These are phyloP conservation scores for Cyberlindnera saturnus DNA, from an alignment of 805 yeast species.

Conservation along the genomic window DNA sequence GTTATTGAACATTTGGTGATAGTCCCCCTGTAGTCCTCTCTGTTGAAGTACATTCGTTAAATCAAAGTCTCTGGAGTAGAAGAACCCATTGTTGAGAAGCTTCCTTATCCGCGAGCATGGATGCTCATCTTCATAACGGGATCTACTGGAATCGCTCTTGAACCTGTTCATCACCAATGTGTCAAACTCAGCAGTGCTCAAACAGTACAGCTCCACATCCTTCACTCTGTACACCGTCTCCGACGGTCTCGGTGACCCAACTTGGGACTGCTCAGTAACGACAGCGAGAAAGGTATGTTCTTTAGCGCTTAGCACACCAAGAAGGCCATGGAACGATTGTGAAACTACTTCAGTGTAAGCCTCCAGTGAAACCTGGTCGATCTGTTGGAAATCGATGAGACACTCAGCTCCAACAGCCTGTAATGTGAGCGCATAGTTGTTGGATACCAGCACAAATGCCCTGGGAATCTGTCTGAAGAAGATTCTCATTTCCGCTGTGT, in stretches of 20 bases:
- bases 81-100: constrained; percentile 77
- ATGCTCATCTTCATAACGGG: constrained; percentile 44
- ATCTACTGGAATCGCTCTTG: constrained; percentile 19
- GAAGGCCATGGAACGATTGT: constrained; percentile 43
- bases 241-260: constrained; percentile 52
- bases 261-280: constrained; percentile 45
- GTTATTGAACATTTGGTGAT: constrained; percentile 34
- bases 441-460: constrained; percentile 58
- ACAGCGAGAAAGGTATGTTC: constrained; percentile 52
- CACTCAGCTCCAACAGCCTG: constrained; percentile 32
- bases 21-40: constrained; percentile 44
- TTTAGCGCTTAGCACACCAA: constrained; percentile 55
- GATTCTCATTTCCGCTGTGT: constrained; percentile 13
- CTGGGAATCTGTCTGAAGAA: constrained; percentile 57
- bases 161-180: constrained; percentile 18
- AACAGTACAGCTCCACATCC: constrained; percentile 61
- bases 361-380: constrained; percentile 30
- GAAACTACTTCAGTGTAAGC: constrained; percentile 35
- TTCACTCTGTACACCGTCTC: constrained; percentile 49
- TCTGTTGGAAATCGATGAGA: constrained; percentile 50
- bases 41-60: constrained; percentile 75
- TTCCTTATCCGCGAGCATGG: constrained; percentile 78
- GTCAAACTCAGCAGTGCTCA: constrained; percentile 53
- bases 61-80: constrained; percentile 86
- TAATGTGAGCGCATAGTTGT: constrained; percentile 53